Percentiles rank a stretch among this genome's conserved stretches.
These are phyloP conservation scores for Nymphaea colorata DNA, from an alignment of 164 flowering plant species.

Conservation along the genomic window DNA sequence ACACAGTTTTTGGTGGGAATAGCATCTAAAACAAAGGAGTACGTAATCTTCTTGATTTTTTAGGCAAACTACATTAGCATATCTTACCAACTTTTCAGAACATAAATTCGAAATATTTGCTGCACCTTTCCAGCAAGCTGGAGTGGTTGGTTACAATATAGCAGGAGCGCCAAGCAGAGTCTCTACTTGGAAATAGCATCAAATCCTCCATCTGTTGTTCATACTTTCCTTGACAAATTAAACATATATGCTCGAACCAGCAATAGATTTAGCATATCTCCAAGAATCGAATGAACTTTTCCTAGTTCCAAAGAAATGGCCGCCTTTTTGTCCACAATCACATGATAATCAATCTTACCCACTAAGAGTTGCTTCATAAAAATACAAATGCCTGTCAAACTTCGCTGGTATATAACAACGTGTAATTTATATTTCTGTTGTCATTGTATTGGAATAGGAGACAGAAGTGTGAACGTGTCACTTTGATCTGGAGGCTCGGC, in stretches of 20 bases:
- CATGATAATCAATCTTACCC: no score
- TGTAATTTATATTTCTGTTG: no score
- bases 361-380: no score
- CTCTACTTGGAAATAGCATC: neutral
- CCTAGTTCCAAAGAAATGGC: no score
- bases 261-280: neutral
- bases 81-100: neutral
- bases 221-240: neutral
- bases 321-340: no score
- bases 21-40: no score
- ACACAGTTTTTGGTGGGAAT: neutral
- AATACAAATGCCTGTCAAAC: no score
- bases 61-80: neutral
- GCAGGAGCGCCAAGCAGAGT: neutral
- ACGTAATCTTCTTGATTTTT: no score
- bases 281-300: neutral
- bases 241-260: neutral
- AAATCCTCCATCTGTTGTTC: neutral
- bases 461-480: neutral
- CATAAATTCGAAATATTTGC: neutral
- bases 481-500: slow-evolving; percentile 19
- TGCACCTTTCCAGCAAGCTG: neutral
- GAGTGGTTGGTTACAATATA: neutral
- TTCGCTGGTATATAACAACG: no score
- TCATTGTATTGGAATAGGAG: neutral